Conservation (phyloP, 1,284 basidiomycete species). For the Anthracocystis setariae region DNA sequence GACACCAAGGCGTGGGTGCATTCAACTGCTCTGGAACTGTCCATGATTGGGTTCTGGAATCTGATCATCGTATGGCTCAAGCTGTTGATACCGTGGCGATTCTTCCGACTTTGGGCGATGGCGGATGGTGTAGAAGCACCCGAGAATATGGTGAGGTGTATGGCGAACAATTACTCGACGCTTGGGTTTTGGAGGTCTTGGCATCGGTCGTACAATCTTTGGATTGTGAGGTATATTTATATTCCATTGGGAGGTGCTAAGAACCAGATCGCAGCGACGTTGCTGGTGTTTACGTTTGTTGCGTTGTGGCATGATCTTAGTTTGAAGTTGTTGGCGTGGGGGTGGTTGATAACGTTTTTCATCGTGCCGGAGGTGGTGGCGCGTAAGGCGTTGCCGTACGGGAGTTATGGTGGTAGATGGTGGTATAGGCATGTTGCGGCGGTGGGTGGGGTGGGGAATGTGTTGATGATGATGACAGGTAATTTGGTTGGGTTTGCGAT, state of each 20-base stretch:
- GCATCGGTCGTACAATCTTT: conserved; percentile 96
- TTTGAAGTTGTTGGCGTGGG: conserved; percentile 90
- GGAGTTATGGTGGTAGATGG: conserved; percentile 75
- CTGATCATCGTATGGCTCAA: conserved; percentile 96
- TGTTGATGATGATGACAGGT: conserved; percentile 89
- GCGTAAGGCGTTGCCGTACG: conserved; percentile 74
- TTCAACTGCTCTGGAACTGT: conserved; percentile 80
- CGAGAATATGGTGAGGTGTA: conserved; percentile 98
- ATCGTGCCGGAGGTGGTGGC: conserved; percentile 82
- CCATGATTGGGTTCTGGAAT: conserved; percentile 98
- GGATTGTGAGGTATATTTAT: conserved; percentile 89
- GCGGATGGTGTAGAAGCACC: conserved; percentile 89
- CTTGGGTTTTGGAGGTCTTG: conserved; percentile 94
- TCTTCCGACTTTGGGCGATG: conserved; percentile 95
- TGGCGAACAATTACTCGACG: conserved; percentile 97
- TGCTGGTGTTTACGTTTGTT: conserved; percentile 95
- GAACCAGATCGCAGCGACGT: conserved; percentile 76
- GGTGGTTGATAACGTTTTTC: conserved; percentile 92
- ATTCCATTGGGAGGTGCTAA: conserved; percentile 85
- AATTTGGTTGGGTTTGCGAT: conserved; percentile 96
- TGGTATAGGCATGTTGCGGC: conserved; percentile 93
- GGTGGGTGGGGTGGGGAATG: conserved; percentile 83
- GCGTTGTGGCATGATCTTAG: conserved; percentile 97
- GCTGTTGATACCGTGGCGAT: conserved; percentile 96
- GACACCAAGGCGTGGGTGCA: conserved; percentile 78